Evolutionary conservation across 768 basidiomycete genomes (phyloP).

Genomic region (Naganishia kalamii): DNA sequence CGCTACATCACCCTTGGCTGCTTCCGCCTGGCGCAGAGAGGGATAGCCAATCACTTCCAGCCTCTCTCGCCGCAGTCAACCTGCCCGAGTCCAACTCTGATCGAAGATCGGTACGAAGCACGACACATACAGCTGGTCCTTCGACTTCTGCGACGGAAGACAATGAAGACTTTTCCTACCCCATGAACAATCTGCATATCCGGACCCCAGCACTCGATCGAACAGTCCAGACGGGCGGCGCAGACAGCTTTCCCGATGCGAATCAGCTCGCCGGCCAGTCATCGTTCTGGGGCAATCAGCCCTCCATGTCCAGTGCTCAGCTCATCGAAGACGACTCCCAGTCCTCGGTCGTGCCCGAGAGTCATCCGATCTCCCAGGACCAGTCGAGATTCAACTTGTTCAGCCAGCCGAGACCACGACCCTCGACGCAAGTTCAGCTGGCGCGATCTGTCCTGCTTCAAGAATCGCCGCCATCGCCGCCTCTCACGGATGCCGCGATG

Average conservation of each 20-base stretch:
- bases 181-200: constrained; percentile 37
- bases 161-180: constrained; percentile 39
- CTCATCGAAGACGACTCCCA: neutral
- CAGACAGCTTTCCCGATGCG: neutral
- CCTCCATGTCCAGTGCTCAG: neutral
- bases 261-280: constrained; percentile 17
- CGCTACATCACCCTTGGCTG: constrained; percentile 75
- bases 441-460: neutral
- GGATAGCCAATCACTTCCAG: constrained; percentile 18
- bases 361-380: neutral
- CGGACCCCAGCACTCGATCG: constrained; percentile 24
- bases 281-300: constrained; percentile 16
- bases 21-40: constrained; percentile 23
- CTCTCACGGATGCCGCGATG: neutral
- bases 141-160: constrained; percentile 2
- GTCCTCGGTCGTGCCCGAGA: neutral
- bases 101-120: neutral
- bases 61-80: neutral
- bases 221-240: neutral
- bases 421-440: neutral
- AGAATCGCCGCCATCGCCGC: constrained; percentile 4
- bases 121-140: neutral
- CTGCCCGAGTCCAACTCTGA: constrained; percentile 22
- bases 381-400: neutral
- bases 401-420: neutral